Conservation (phyloP, 2,329 filamentous ascomycete genomes). For the Colletotrichum trifolii region DNA sequence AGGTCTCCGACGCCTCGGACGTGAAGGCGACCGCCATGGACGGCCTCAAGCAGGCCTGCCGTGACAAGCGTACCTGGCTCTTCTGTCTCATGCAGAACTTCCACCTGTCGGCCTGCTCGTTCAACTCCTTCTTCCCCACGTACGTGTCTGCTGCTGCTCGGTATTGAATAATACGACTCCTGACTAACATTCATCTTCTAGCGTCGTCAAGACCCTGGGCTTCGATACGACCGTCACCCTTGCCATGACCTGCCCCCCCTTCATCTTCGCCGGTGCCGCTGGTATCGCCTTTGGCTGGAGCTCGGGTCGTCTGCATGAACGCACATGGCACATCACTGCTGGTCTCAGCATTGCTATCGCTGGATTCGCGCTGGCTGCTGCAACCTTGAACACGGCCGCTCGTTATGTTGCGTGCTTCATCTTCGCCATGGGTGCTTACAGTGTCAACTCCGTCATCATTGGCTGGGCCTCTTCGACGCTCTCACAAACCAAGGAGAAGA, state of each 20-base stretch:
- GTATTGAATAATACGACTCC: neutral
- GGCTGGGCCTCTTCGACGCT: slow-evolving; percentile 58
- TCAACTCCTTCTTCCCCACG: slow-evolving; percentile 59
- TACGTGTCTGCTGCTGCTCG: slow-evolving; percentile 37
- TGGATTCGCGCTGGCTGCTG: slow-evolving; percentile 54
- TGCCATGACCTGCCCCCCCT: slow-evolving; percentile 64
- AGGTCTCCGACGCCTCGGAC: slow-evolving; percentile 56
- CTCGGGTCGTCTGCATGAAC: slow-evolving; percentile 59
- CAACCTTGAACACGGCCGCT: slow-evolving; percentile 51
- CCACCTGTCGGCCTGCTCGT: slow-evolving; percentile 60
- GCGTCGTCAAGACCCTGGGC: slow-evolving; percentile 59
- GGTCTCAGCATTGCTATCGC: slow-evolving; percentile 54
- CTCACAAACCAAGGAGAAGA: slow-evolving; percentile 61
- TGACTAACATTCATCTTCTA: slow-evolving; percentile 4
- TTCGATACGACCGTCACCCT: slow-evolving; percentile 62
- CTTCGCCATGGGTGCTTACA: slow-evolving; percentile 55
- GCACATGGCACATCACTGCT: slow-evolving; percentile 61
- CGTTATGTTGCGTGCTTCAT: slow-evolving; percentile 56
- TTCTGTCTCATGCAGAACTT: slow-evolving; percentile 67
- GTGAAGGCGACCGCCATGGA: slow-evolving; percentile 53
- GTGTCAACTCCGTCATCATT: slow-evolving; percentile 51
- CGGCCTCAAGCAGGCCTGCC: slow-evolving; percentile 60
- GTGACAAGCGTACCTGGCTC: slow-evolving; percentile 63
- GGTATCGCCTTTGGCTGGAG: slow-evolving; percentile 61
- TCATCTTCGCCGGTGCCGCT: slow-evolving; percentile 58